These are phyloP conservation scores for Coniella lustricola DNA, from an alignment of 2,329 filamentous ascomycete species.

Conservation along the genomic window DNA sequence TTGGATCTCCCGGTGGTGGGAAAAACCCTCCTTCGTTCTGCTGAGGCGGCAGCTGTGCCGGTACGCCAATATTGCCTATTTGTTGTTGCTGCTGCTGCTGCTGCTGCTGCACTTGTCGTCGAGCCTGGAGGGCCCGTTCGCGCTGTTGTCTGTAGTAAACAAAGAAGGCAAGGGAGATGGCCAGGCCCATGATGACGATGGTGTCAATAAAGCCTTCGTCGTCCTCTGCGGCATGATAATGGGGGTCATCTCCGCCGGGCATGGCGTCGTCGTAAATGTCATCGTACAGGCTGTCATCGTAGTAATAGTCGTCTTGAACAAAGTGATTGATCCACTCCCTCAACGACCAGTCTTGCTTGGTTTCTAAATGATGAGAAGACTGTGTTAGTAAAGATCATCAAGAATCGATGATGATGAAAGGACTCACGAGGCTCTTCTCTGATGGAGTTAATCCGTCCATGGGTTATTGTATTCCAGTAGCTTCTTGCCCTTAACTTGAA, in stretches of 20 bases:
- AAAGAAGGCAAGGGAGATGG: slow-evolving; percentile 65
- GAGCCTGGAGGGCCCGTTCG: slow-evolving; percentile 44
- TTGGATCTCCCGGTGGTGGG: slow-evolving; percentile 57
- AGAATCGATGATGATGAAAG: neutral
- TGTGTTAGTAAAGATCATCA: slow-evolving; percentile 22
- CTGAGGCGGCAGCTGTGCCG: slow-evolving; percentile 6
- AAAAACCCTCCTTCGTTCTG: slow-evolving; percentile 25
- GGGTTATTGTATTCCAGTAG: slow-evolving; percentile 89
- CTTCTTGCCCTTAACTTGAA: slow-evolving; percentile 78
- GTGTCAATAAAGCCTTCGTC: slow-evolving; percentile 81
- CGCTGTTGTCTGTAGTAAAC: slow-evolving; percentile 74
- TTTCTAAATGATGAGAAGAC: slow-evolving; percentile 37
- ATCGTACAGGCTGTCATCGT: slow-evolving; percentile 52
- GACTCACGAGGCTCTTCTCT: slow-evolving; percentile 77
- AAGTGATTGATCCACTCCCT: slow-evolving; percentile 85
- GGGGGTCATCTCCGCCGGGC: slow-evolving; percentile 49
- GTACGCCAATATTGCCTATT: slow-evolving; percentile 5
- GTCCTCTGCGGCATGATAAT: slow-evolving; percentile 49
- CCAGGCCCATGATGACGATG: slow-evolving; percentile 72
- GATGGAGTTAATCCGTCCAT: slow-evolving; percentile 88
- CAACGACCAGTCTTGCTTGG: slow-evolving; percentile 67
- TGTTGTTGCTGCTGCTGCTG: slow-evolving; percentile 17
- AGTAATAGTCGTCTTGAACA: slow-evolving; percentile 62
- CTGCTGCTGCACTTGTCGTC: slow-evolving; percentile 21
- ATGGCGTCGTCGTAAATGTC: slow-evolving; percentile 50